Evolutionary conservation across 257 asterid genomes (phyloP), one percentile per base, ranked within the genome.

Genomic region (Primulina huaijiensis): DNA sequence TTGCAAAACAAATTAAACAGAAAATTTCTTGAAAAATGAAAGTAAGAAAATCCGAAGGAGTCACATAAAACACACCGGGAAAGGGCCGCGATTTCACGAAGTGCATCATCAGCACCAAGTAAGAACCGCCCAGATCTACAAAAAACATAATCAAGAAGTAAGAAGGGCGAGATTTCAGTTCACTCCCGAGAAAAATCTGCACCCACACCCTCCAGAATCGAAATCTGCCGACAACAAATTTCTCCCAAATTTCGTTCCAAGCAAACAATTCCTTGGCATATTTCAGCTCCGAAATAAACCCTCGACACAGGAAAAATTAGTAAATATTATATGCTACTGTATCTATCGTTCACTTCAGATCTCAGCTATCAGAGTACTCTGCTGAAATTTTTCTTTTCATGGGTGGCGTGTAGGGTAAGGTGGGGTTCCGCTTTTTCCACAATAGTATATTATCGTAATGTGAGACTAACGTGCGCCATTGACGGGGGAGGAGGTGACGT

Each of bases 51-150:
- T 21, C 10, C 50, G 1, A 8, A 35, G 23, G 57, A 50, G 17
- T 25, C 12, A 53, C 64, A 60, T 19, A 52, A 64, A 40, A 81
- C 89, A 72, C 79, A 89, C 92, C 85, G 60, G 65, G 64, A 55
- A 74, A 60, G 82, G 75, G 11, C 38, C 72, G 67, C 77, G 71
- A 70, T 65, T 67, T 65, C 40, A 72, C 64, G 25, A 77, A 60
- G 68, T 50, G 72, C 81, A 75, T 63, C 89, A 89, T 82, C 84
- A 71, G 86, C 84, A 85, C 81, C 83, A 68, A 64, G 62, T 34
- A 69, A 53, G 21, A 60, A 70, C 67, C 75, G 65, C 52, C 73
- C 76, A 76, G 90, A 89, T 87, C 94, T 83, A 70, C 50, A 66
- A 66, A 60, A 58, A 73, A 73, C 57, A 31, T 37, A 43, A 66